phyloP scores from a whole-genome alignment of 2,329 filamentous ascomycete species.

The Nigrospora osmanthi region DNA sequence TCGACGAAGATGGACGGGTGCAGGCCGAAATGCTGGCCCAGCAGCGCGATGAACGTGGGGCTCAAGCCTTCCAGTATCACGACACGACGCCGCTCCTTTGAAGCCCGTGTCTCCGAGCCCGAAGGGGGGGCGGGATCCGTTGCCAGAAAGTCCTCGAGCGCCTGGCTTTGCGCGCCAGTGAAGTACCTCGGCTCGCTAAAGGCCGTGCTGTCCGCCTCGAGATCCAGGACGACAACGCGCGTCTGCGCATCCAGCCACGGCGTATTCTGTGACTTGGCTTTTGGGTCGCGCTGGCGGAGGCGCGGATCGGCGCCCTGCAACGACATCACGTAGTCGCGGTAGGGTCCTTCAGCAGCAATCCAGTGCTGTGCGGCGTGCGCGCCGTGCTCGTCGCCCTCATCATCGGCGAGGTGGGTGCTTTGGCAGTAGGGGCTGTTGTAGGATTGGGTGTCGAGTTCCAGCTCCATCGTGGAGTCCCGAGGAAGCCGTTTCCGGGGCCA shows the following conservation, averaged over 20 bases:
- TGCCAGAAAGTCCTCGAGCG: too few relatives aligned
- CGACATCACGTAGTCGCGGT: not conserved
- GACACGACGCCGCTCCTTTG: not conserved
- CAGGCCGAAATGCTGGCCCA: slow-evolving; percentile 11
- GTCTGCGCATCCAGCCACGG: not conserved
- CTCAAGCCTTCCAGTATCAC: slow-evolving; percentile 12
- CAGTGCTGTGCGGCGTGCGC: not conserved
- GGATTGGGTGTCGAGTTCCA: too few relatives aligned
- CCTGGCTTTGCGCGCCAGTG: not conserved
- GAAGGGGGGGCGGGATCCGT: too few relatives aligned
- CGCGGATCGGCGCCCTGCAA: not conserved
- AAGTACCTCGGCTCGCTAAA: not conserved
- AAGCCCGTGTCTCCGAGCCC: too few relatives aligned
- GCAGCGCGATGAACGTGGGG: slow-evolving; percentile 9
- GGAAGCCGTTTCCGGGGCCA: too few relatives aligned
- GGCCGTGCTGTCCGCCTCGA: not conserved
- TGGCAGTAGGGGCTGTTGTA: too few relatives aligned
- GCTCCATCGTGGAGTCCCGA: too few relatives aligned
- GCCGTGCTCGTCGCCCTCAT: too few relatives aligned
- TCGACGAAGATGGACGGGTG: slow-evolving; percentile 16
- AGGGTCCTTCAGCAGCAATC: not conserved
- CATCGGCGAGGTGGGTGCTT: too few relatives aligned
- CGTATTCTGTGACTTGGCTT: not conserved
- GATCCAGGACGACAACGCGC: not conserved
- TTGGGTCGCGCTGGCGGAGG: not conserved